These are phyloP conservation scores for Sugiyamaella castrensis DNA, from an alignment of 1,139 yeast species.

Conservation along the genomic window DNA sequence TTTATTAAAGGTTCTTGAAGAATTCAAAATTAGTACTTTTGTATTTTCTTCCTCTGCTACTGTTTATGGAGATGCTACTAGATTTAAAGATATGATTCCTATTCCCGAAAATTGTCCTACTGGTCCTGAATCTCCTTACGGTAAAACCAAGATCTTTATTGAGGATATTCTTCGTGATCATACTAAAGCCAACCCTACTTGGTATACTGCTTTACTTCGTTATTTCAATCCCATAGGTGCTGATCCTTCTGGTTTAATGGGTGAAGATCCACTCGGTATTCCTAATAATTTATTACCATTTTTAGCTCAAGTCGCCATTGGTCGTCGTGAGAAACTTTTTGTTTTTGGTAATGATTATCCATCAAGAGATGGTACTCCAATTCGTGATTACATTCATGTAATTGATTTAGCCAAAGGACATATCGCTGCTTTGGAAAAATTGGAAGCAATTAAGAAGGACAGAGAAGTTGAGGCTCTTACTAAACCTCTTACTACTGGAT, in stretches of 20 bases:
- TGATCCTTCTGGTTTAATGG: constrained; percentile 74
- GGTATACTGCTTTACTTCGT: constrained; percentile 67
- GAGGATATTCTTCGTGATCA: constrained; percentile 63
- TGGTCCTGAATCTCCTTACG: constrained; percentile 76
- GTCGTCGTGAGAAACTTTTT: constrained; percentile 60
- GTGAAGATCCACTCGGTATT: constrained; percentile 76
- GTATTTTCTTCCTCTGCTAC: constrained; percentile 82
- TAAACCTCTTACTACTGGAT: constrained; percentile 40
- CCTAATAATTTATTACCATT: constrained; percentile 76
- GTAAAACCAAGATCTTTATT: constrained; percentile 64
- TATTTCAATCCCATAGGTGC: constrained; percentile 87
- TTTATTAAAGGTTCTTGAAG: constrained; percentile 54
- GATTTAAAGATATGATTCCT: constrained; percentile 71
- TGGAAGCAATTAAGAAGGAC: constrained; percentile 41
- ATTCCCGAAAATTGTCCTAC: constrained; percentile 78
- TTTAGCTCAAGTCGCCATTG: constrained; percentile 75
- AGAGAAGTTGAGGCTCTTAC: constrained; percentile 21
- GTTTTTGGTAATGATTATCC: constrained; percentile 69
- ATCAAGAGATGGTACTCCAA: constrained; percentile 76
- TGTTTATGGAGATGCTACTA: constrained; percentile 79
- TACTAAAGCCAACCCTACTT: constrained; percentile 46
- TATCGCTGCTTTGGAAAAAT: constrained; percentile 63
- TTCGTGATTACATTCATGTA: constrained; percentile 79
- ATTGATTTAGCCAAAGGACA: constrained; percentile 82
- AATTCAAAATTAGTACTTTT: constrained; percentile 49